These are phyloP conservation scores for Melaleuca quinquenervia DNA, from an alignment of 345 rosid species.

Conservation along the genomic window DNA sequence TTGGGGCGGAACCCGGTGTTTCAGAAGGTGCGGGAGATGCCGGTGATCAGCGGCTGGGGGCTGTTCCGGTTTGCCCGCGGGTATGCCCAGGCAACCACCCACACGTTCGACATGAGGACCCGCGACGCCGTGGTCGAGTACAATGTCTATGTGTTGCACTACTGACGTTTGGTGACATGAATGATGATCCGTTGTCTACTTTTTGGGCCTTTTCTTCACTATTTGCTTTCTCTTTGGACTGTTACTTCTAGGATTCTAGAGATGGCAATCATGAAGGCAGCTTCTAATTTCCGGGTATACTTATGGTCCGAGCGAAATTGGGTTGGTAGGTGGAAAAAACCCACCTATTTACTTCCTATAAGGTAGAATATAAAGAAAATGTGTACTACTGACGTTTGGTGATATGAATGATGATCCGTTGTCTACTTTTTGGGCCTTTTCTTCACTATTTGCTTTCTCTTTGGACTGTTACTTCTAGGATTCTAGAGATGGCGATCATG, in stretches of 20 bases:
- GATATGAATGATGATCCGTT: no score
- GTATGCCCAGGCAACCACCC: constrained; percentile 46
- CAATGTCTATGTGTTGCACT: constrained; percentile 41
- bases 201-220: background rate
- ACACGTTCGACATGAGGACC: constrained; percentile 12
- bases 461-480: background rate
- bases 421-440: background rate
- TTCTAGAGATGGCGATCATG: background rate
- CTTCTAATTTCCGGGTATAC: background rate
- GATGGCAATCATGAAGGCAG: background rate
- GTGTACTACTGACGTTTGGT: no score
- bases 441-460: background rate
- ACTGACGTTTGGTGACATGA: constrained; percentile 1
- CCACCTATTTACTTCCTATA: background rate
- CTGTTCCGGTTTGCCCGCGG: constrained; percentile 72
- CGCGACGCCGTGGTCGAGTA: constrained; percentile 43
- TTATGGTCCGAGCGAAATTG: background rate
- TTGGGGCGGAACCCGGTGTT: constrained; percentile 50
- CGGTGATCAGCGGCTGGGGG: constrained; percentile 73
- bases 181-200: background rate
- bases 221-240: background rate
- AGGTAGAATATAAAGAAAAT: no score
- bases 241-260: background rate
- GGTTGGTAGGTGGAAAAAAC: background rate
- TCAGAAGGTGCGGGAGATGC: constrained; percentile 60